phyloP scores from a whole-genome alignment of 352 stramenopile species.

The Phytophthora aleatoria region DNA sequence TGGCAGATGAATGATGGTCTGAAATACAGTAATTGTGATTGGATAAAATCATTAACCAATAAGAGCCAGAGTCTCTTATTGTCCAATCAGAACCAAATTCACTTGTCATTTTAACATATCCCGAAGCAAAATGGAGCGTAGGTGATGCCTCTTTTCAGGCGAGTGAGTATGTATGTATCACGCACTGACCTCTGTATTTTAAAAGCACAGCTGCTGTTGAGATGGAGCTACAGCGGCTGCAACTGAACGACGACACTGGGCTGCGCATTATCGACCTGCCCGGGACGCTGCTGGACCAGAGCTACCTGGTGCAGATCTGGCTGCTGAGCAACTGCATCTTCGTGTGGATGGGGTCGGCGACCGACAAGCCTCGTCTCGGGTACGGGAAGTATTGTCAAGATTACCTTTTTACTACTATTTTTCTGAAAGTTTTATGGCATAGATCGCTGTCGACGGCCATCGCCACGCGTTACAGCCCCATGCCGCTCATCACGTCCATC shows the following conservation, averaged over 20 bases:
- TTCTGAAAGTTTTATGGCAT: neutral
- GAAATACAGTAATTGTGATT: neutral
- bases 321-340: conserved; percentile 68
- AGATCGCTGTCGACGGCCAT: conserved; percentile 83
- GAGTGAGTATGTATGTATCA: neutral
- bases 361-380: conserved; percentile 43
- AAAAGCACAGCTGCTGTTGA: conserved; percentile 4
- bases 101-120: neutral
- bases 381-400: neutral
- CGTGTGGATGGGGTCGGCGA: conserved; percentile 75
- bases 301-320: conserved; percentile 77
- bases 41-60: conserved; percentile 12
- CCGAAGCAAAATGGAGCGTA: conserved; percentile 6
- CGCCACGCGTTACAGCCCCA: conserved; percentile 75
- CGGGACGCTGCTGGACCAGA: conserved; percentile 67
- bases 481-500: conserved; percentile 79
- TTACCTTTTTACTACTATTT: conserved; percentile 2
- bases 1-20: neutral
- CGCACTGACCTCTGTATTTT: neutral
- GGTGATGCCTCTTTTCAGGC: neutral
- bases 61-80: neutral
- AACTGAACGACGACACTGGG: conserved; percentile 12
- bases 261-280: conserved; percentile 59
- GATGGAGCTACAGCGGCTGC: conserved; percentile 21
- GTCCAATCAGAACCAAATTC: conserved; percentile 2